Conservation (phyloP, 129 eudicot species). For the Lactuca sativa region DNA sequence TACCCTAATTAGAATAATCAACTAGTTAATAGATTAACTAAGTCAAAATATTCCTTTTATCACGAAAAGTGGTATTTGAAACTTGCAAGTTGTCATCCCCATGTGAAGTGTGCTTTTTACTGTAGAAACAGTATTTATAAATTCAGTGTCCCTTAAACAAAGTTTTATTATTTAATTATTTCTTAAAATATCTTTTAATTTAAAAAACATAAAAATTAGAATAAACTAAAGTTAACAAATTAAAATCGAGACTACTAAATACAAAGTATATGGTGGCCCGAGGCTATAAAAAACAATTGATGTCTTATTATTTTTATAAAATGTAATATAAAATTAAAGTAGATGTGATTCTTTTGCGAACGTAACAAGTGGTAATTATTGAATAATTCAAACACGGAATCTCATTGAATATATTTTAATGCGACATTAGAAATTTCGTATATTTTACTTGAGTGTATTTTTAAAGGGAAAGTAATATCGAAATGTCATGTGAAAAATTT, state of each 20-base stretch:
- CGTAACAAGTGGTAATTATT: not conserved
- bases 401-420: not conserved
- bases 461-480: not conserved
- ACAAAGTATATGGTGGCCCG: not conserved
- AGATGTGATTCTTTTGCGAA: not conserved
- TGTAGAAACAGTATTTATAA: not conserved
- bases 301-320: not conserved
- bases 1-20: not conserved
- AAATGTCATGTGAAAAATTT: not conserved
- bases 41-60: not conserved
- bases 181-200: not conserved
- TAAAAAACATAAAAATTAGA: not conserved
- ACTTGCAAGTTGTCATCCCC: slow-evolving; percentile 32
- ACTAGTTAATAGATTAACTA: not conserved
- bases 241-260: not conserved
- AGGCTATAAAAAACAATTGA: not conserved
- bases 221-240: not conserved
- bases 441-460: not conserved
- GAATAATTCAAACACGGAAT: slow-evolving; percentile 1
- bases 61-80: slow-evolving; percentile 20
- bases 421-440: not conserved
- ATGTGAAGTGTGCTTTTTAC: slow-evolving; percentile 26
- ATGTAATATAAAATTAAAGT: not conserved
- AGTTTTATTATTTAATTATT: not conserved
- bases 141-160: not conserved